These are phyloP conservation scores for Haematococcus sp. DNA, from an alignment of 139 green algal genomes.

Conservation along the genomic window DNA sequence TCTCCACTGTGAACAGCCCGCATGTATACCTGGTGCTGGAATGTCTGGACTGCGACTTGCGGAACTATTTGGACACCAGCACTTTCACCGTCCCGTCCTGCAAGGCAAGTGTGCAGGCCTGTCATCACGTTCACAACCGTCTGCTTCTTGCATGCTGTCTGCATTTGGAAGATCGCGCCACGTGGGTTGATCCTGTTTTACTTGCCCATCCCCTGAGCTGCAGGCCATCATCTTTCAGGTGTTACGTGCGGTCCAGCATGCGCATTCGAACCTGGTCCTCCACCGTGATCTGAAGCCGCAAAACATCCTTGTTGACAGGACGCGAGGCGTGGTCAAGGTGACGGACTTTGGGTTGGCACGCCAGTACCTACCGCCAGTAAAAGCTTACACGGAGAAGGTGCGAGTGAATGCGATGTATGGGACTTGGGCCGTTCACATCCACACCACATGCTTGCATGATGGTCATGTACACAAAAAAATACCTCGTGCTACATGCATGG, in stretches of 20 bases:
- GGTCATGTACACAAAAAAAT: no score
- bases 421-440: no score
- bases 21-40: constrained; percentile 67
- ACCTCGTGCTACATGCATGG: no score
- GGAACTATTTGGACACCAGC: constrained; percentile 50
- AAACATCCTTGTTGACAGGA: constrained; percentile 93
- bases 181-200: no score
- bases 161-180: no score
- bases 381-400: constrained; percentile 86
- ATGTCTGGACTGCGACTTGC: constrained; percentile 57
- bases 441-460: no score
- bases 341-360: constrained; percentile 96
- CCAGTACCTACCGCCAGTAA: constrained; percentile 85
- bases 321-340: constrained; percentile 76
- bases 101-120: background rate
- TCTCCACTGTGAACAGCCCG: constrained; percentile 43
- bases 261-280: constrained; percentile 76
- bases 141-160: no score
- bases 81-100: no score
- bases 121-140: constrained; percentile 40
- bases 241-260: constrained; percentile 64
- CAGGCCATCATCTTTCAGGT: constrained; percentile 80
- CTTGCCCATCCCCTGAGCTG: background rate
- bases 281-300: constrained; percentile 84
- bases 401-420: background rate